Evolutionary conservation across 345 rosid species (phyloP), one percentile per base, ranked within the genome.

Genomic region (Orychophragmus violaceus): DNA sequence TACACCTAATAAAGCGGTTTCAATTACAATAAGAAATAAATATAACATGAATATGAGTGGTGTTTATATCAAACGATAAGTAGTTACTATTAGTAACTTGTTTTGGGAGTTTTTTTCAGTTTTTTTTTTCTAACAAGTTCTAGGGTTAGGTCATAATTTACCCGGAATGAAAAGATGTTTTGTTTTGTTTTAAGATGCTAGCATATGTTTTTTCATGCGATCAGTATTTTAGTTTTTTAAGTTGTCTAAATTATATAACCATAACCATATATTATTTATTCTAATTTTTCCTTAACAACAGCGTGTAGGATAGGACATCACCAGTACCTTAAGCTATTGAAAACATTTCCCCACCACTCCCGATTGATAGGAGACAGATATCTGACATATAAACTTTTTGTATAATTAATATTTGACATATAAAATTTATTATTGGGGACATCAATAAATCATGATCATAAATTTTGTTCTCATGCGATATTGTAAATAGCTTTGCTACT

Each of bases 261-360:
- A n/a, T n/a, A n/a, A 25, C 27, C 27, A 23, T 23, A n/a, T n/a
- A n/a, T 42, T 14, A 41, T 41, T 41, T 6, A 42, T 42, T 16
- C 16, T 17, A 41, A 41, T 41, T 19, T 41, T n/a, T 41, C 16
- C 49, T 7, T 18, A 8, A 18, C 12, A 7, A 8, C 49, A 17
- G 23, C 53, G 8, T 41, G 35, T 35, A 17, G 19, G 65, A 39
- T 37, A 59, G 24, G 41, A 61, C 19, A 10, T 69, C 32, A 37
- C 11, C 50, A 52, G 53, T 50, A 70, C 53, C 53, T 37, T 7
- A 32, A 61, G 19, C 48, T 41, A 41, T 42, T 70, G 74, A 61
- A 41, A 70, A 53, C 68, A 33, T 62, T 61, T 59, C 67, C 49
- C 64, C 42, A 46, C 64, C 42, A 55, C 51, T 71, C 70, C 75